Evolutionary conservation across 2,329 filamentous ascomycete genomes (phyloP), one percentile per base, ranked within the genome.

Genomic region (Volutella citrinella): DNA sequence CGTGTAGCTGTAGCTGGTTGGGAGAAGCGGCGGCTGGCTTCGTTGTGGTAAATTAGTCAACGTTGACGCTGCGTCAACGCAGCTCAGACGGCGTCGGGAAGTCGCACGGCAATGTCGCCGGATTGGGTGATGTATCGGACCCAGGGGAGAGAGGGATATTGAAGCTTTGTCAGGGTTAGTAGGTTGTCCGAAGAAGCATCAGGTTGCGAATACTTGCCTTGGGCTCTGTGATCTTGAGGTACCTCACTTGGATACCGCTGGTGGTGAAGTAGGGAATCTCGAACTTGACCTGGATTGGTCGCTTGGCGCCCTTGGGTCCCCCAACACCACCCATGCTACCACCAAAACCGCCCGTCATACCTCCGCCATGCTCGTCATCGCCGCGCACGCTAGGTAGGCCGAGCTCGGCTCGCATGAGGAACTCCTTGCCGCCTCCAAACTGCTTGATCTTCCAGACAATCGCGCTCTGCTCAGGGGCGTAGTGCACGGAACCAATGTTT

Each of bases 251-350:
- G 51, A 98, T 98, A 46, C 93, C 93, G 67, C 87, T 94, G 4
- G 94, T 98, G n/a, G 93, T 98, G 62, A 98, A 98, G 68, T 98
- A 98, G n/a, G 93, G 93, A 58, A 98, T 98, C 71, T 98, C 93
- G 61, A 98, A 98, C 70, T 98, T 98, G 69, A 98, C 93, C 63
- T 90, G 91, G 56, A 98, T 98, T 1, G 93, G 93, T 51, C 93
- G 74, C 75, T 97, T 98, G 37, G 79, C 78, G 14, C 87, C 87
- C 69, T 97, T 97, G 14, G 66, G 63, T 5, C 80, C 75, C n/a
- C 77, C 81, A 18, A 93, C 79, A 46, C 91, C 91, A 39, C 91
- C 91, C 90, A 96, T 96, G 59, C 88, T 95, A 14, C 91, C 91
- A 44, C 91, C 91, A 55, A 96, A 96, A 1, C 91, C 91, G 55